Evolutionary conservation across 768 basidiomycete species (phyloP).

Genomic region (Cubamyces lactineus): DNA sequence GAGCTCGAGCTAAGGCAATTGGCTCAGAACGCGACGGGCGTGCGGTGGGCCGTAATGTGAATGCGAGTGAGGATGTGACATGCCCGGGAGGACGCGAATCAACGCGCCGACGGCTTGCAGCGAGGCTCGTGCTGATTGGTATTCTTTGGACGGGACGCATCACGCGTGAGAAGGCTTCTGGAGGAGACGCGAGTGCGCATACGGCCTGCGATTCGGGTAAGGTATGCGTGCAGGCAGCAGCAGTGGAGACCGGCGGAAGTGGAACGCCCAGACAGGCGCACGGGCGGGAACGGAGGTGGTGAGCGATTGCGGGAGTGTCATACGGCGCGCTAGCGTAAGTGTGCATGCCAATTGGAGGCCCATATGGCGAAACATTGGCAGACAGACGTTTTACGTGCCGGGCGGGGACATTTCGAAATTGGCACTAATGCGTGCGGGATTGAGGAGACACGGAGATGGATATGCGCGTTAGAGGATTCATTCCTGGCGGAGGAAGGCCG

Average conservation of each 20-base stretch:
- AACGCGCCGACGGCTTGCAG: constrained; percentile 7
- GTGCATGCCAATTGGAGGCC: neutral
- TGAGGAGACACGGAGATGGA: neutral
- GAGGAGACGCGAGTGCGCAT: neutral
- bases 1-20: neutral
- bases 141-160: constrained; percentile 9
- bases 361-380: constrained; percentile 19
- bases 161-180: constrained; percentile 21
- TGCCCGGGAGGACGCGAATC: constrained; percentile 3
- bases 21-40: constrained; percentile 1
- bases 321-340: neutral
- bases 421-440: neutral
- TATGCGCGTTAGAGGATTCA: neutral
- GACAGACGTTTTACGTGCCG: constrained; percentile 14
- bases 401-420: neutral
- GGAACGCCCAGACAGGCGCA: neutral
- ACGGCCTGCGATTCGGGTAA: neutral
- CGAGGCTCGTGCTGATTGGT: constrained; percentile 14
- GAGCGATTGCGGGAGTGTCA: neutral
- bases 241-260: neutral
- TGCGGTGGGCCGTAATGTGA: neutral
- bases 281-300: neutral
- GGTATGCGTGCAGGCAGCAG: no score
- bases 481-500: neutral
- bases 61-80: neutral